A percentile compares a stretch with the other conserved stretches of the same genome.
Evolutionary conservation across 192 early-diverging fungal species (phyloP).

Genomic region (Ambispora gerdemannii): DNA sequence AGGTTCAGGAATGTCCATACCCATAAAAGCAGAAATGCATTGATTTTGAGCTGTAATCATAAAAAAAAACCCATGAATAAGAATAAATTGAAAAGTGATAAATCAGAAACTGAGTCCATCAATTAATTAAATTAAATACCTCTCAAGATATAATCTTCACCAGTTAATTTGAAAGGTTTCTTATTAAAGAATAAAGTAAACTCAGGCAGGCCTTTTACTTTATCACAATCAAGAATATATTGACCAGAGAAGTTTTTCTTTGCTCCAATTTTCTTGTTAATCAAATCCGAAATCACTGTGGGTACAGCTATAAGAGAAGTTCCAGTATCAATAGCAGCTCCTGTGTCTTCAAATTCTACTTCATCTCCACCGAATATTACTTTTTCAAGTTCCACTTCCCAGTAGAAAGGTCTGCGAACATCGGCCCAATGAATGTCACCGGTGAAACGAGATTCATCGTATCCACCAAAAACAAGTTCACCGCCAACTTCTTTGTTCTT

Average conservation of each 20-base stretch:
- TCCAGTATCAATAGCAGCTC: conserved; percentile 91
- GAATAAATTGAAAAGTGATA: conserved; percentile 12
- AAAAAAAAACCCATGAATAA: not conserved
- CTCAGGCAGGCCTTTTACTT: conserved; percentile 64
- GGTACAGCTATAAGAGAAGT: conserved; percentile 82
- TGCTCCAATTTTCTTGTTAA: conserved; percentile 89
- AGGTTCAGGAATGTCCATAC: conserved; percentile 80
- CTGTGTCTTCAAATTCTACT: conserved; percentile 58
- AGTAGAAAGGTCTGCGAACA: conserved; percentile 91
- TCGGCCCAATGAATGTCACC: conserved; percentile 77
- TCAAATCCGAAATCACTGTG: conserved; percentile 73
- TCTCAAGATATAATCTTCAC: conserved; percentile 51
- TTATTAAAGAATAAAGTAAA: conserved; percentile 78
- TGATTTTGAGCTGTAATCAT: conserved; percentile 52
- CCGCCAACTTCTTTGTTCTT: conserved; percentile 68
- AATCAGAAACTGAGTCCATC: not conserved
- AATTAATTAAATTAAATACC: conserved; percentile 24
- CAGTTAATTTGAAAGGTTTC: conserved; percentile 61
- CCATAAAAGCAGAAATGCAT: conserved; percentile 87
- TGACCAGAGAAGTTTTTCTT: conserved; percentile 92
- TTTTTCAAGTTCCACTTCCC: conserved; percentile 88
- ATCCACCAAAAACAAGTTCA: conserved; percentile 86
- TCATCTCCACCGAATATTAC: conserved; percentile 78
- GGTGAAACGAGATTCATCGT: conserved; percentile 70
- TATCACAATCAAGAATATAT: conserved; percentile 78